Evolutionary conservation across 202 grass and related monocot genomes (phyloP), one percentile per base, ranked within the genome.

Genomic region (Cymbopogon flexuosus): DNA sequence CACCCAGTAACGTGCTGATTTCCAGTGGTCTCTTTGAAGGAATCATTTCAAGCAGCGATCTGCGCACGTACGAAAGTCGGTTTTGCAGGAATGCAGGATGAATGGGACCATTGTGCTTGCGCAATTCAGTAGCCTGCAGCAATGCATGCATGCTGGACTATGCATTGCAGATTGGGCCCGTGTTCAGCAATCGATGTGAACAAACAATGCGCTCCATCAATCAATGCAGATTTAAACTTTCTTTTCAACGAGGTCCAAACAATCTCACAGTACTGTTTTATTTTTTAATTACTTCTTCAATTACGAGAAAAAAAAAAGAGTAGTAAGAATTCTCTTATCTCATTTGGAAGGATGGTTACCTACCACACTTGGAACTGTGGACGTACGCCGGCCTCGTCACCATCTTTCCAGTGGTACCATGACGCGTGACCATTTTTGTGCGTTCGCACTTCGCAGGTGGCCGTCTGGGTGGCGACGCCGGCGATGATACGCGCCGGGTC

Each of bases 391-490:
- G 45, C 64, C 63, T 21, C 1, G 34, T 41, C 65, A 37, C 13
- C 10, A 6, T 40, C 21, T 67, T 14, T 15, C 0, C 67, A 24
- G 19, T 24, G 19, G 21, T 45, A 13, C 19, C 39, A 45, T 42
- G 10, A 3, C 8, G 58, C 69, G 43, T 72, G 43, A 33, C 43
- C 42, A 49, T 52, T 11, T 33, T 15, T 16, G 24, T 31, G 3
- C 8, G 69, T 10, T 33, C 47, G 88, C 74, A 98, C 43, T 10
- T 33, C 47, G 88, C 74, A 98, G 95, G 45, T 91, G 59, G 88
- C 93, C 0, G 77, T 90, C 0, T 94, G 95, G 95, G 90, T 93
- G 54, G 95, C 84, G n/a, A 65, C 75, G 80, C 95, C 95, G 75
- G 92, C 81, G 64, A 83, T 97, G 79, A 91, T 93, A 21, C 86